A percentile compares a stretch with the other conserved stretches of the same genome.
Conservation (phyloP, 1,139 yeast genomes). For the Nakaseomyces sp. region DNA sequence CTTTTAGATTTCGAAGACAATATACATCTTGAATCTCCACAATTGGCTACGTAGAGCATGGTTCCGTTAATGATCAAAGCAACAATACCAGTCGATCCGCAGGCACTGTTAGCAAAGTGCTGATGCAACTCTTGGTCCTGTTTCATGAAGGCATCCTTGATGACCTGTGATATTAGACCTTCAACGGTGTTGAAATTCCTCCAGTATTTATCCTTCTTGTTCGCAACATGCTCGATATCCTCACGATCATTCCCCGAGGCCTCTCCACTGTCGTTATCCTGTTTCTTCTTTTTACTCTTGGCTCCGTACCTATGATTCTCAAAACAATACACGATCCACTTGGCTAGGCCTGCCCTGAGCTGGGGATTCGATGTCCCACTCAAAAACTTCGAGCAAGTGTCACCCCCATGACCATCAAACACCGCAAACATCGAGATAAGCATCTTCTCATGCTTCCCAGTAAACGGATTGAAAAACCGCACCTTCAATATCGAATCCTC, state of each 20-base stretch:
- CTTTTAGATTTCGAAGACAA: slow-evolving; percentile 35
- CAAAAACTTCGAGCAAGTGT: slow-evolving; percentile 48
- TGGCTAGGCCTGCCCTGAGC: slow-evolving; percentile 22
- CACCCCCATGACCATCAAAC: slow-evolving; percentile 78
- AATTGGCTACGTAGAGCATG: slow-evolving; percentile 48
- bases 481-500: slow-evolving; percentile 19
- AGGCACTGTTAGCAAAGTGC: slow-evolving; percentile 37
- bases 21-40: slow-evolving; percentile 69
- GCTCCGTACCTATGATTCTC: slow-evolving; percentile 29
- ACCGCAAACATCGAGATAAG: slow-evolving; percentile 57
- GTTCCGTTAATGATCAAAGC: slow-evolving; percentile 43
- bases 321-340: slow-evolving; percentile 26
- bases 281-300: slow-evolving; percentile 2
- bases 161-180: slow-evolving; percentile 35
- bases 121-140: slow-evolving; percentile 48
- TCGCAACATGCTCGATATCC: not conserved
- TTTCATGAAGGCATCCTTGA: slow-evolving; percentile 46
- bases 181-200: slow-evolving; percentile 28
- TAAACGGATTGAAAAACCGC: slow-evolving; percentile 30
- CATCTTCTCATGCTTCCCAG: slow-evolving; percentile 19
- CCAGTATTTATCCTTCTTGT: slow-evolving; percentile 13
- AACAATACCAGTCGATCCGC: slow-evolving; percentile 66
- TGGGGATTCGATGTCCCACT: slow-evolving; percentile 38
- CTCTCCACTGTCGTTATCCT: slow-evolving; percentile 6
- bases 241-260: not conserved